Percentiles rank a stretch among this genome's conserved stretches.
Evolutionary conservation across 2,329 filamentous ascomycete species (phyloP).

Genomic region (Ceratocystis diversiconidia): DNA sequence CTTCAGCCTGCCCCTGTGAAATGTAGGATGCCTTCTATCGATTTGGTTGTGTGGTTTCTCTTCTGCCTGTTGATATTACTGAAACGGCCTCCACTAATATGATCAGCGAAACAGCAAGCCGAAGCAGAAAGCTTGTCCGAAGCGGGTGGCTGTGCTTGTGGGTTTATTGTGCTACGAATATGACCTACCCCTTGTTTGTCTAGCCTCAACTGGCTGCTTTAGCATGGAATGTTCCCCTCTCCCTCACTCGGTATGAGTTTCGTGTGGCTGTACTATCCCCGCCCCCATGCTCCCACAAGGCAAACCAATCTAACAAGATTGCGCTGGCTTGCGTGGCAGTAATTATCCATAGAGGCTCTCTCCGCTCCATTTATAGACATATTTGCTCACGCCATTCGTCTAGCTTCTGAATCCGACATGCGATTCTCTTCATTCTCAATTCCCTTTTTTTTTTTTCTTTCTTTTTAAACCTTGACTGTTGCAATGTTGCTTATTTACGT

Average conservation of each 20-base stretch:
- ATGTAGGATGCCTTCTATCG: not conserved
- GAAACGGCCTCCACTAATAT: not conserved
- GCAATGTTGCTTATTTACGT: not conserved
- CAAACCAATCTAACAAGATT: not conserved
- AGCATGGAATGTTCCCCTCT: not conserved
- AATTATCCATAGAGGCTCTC: not conserved
- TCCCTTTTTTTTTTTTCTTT: not conserved
- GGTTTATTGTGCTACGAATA: not conserved
- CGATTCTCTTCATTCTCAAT: not conserved
- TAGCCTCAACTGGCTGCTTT: not conserved
- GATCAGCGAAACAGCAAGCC: not conserved
- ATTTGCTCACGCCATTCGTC: not conserved
- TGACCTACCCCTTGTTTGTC: not conserved
- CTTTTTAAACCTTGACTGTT: not conserved
- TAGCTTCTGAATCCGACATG: too few species aligned
- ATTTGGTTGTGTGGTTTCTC: not conserved
- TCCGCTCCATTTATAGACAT: not conserved
- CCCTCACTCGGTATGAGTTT: not conserved
- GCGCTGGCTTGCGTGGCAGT: not conserved
- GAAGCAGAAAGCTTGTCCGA: not conserved
- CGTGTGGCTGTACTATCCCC: conserved; percentile 3
- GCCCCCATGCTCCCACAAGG: not conserved
- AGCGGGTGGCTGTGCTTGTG: conserved; percentile 3
- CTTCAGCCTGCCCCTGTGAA: not conserved
- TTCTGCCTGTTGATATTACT: not conserved